Conservation (phyloP, 495 filamentous ascomycete genomes). For the Tuber microsphaerosporum region DNA sequence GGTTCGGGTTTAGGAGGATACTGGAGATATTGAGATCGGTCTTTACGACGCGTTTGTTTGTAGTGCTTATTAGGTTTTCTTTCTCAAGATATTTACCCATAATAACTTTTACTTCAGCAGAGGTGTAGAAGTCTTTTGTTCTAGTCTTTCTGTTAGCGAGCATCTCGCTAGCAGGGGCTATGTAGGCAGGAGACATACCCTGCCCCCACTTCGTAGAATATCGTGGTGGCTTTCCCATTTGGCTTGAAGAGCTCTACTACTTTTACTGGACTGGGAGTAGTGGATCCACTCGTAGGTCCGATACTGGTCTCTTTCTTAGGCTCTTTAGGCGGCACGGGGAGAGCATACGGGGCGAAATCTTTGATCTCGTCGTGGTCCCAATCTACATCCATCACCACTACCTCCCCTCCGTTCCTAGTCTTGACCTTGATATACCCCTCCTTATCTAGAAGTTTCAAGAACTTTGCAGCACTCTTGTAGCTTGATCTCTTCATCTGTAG, state of each 20-base stretch:
- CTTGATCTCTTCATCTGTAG: slow-evolving; percentile 68
- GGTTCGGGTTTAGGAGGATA: slow-evolving; percentile 50
- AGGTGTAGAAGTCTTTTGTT: slow-evolving; percentile 51
- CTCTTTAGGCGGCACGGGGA: slow-evolving; percentile 48
- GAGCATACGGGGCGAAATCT: slow-evolving; percentile 57
- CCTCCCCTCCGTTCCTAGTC: slow-evolving; percentile 60
- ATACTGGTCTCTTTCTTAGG: slow-evolving; percentile 9
- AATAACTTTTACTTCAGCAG: slow-evolving; percentile 44
- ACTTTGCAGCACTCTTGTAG: slow-evolving; percentile 69
- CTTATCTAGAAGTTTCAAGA: slow-evolving; percentile 66
- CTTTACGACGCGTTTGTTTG: slow-evolving; percentile 59
- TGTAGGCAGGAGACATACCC: slow-evolving; percentile 13
- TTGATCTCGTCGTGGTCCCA: slow-evolving; percentile 53
- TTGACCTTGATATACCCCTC: slow-evolving; percentile 57
- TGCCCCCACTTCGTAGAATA: slow-evolving; percentile 27
- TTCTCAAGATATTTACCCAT: slow-evolving; percentile 50
- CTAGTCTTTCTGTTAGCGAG: slow-evolving; percentile 8
- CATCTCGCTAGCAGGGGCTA: background rate
- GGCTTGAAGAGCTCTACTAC: slow-evolving; percentile 32
- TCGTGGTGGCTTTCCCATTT: slow-evolving; percentile 27
- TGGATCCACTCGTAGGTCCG: background rate
- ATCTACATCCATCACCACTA: slow-evolving; percentile 60
- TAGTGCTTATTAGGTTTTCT: slow-evolving; percentile 47
- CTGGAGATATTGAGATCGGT: slow-evolving; percentile 60
- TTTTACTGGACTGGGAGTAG: slow-evolving; percentile 11